Evolutionary conservation across 345 rosid species (phyloP), one percentile per base, ranked within the genome.

Genomic region (Rhodomyrtus tomentosa): DNA sequence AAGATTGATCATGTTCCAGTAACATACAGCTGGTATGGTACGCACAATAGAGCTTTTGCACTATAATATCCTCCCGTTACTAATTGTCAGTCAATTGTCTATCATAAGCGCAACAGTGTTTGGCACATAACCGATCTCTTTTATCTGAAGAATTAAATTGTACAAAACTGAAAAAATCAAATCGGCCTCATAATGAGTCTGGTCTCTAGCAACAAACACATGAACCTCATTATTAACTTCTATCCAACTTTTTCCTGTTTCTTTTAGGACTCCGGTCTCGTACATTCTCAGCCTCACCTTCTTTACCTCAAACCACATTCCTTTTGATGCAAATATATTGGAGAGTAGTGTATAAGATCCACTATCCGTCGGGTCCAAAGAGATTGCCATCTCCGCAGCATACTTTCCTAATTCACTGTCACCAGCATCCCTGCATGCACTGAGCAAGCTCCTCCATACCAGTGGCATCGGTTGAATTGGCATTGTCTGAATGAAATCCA

Each of bases 241-340:
- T 87, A 93, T 90, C 96, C 95, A 93, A 91, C 98, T 95, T 84
- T 84, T 80, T 49, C 98, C 98, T 4, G 93, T 90, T 91, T 95
- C 98, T 88, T 94, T 94, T 82, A 91, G 86, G 49, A 92, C 89
- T 82, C 96, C 93, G 45, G 86, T 91, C 12, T 79, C 24, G 68
- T 93, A 93, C 98, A 95, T 93, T 84, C 86, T 90, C 87, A 89
- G 88, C 88, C 98, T 92, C 86, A 94, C 90, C 83, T 55, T 86
- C 89, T 91, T 93, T 15, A 87, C 95, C 42, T 91, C 95, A 49
- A 18, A 83, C 98, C 98, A 94, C 98, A 89, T 92, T 45, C 96
- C 93, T 73, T 92, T 92, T 1, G 92, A 91, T 14, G 98, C 98
- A 82, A 87, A 92, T 8, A 93, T 88, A 85, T 93, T 94, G 20